Percentiles rank a stretch among this genome's conserved stretches.
phyloP scores from a whole-genome alignment of 306 rosid species.

The Psophocarpus tetragonolobus region DNA sequence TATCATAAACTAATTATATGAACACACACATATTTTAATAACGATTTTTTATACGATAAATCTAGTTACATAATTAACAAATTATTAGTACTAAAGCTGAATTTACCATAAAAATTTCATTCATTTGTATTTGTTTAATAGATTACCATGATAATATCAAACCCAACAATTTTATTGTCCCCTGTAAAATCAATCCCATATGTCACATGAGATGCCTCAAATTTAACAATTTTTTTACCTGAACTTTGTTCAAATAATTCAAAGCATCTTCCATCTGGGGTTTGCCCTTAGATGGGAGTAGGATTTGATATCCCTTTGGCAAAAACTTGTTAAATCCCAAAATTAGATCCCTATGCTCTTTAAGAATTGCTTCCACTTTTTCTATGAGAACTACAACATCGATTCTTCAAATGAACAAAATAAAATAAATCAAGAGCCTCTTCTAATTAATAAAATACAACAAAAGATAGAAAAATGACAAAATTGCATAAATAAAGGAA shows the following conservation, averaged over 20 bases:
- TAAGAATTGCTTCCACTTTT: constrained; percentile 66
- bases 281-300: constrained; percentile 36
- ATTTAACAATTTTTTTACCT: constrained; percentile 39
- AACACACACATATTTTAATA: no score
- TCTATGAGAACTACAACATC: constrained; percentile 54
- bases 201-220: background rate
- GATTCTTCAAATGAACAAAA: constrained; percentile 48
- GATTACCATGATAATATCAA: no score
- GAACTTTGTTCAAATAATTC: constrained; percentile 66
- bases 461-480: background rate
- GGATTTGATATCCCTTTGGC: constrained; percentile 73
- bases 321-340: constrained; percentile 78
- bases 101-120: background rate
- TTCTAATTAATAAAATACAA: no score
- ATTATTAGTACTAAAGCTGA: no score
- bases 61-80: background rate
- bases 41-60: no score
- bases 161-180: background rate
- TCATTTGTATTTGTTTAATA: background rate
- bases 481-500: background rate
- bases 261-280: constrained; percentile 61
- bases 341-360: constrained; percentile 64
- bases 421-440: background rate
- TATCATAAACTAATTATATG: no score
- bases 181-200: background rate